A percentile compares a stretch with the other conserved stretches of the same genome.
phyloP scores from a whole-genome alignment of 441 rosid genomes.

The Sinapis alba region DNA sequence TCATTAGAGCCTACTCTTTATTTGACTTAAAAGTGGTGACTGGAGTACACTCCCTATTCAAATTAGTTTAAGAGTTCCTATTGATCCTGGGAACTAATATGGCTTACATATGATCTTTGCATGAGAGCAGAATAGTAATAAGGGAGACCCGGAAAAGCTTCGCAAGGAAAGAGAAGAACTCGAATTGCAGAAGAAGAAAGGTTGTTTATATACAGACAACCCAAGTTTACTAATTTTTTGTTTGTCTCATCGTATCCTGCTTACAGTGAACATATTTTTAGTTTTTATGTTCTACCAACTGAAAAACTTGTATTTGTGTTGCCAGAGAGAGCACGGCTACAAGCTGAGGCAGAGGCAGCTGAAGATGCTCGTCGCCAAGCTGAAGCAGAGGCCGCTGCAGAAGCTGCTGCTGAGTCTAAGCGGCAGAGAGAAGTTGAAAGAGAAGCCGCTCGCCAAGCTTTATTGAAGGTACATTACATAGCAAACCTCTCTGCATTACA shows the following conservation, averaged over 20 bases:
- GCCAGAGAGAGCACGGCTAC: slow-evolving; percentile 63
- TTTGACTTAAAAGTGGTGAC: slow-evolving; percentile 10
- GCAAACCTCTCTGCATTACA: slow-evolving; percentile 7
- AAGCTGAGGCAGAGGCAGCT: slow-evolving; percentile 77
- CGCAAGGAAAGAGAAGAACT: slow-evolving; percentile 69
- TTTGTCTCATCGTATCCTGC: neutral
- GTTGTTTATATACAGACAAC: slow-evolving; percentile 31
- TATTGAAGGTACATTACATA: slow-evolving; percentile 58
- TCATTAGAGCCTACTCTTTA: neutral
- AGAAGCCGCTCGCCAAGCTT: slow-evolving; percentile 72
- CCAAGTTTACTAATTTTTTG: too few species aligned
- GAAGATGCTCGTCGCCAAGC: slow-evolving; percentile 68
- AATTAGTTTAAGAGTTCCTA: neutral
- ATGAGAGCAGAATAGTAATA: slow-evolving; percentile 49
- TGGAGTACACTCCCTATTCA: neutral
- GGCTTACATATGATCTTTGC: slow-evolving; percentile 12
- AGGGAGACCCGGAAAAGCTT: slow-evolving; percentile 67
- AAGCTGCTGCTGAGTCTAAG: slow-evolving; percentile 68
- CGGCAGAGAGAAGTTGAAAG: slow-evolving; percentile 71
- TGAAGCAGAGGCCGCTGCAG: slow-evolving; percentile 71
- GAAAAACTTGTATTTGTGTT: neutral
- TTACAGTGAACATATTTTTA: neutral
- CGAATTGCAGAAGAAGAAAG: slow-evolving; percentile 62
- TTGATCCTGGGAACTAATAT: slow-evolving; percentile 15
- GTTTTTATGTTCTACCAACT: neutral